A percentile compares a stretch with the other conserved stretches of the same genome.
These are phyloP conservation scores for Sordaria brevicollis DNA, from an alignment of 495 filamentous ascomycete species.

Conservation along the genomic window DNA sequence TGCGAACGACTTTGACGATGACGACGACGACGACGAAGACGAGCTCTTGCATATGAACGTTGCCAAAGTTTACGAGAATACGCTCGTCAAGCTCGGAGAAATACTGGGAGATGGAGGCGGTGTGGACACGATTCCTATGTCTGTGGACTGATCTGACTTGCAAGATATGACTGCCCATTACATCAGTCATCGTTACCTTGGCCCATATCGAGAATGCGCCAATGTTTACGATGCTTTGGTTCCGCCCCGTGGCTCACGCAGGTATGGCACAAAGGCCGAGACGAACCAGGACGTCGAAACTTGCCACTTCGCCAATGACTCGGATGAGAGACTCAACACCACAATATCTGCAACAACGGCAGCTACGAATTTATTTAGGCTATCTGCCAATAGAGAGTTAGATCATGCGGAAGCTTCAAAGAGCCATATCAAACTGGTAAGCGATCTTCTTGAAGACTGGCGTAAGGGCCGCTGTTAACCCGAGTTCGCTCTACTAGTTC, in stretches of 20 bases:
- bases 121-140: conserved; percentile 5
- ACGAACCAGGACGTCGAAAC: background rate
- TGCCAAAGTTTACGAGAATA: conserved; percentile 67
- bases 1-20: conserved; percentile 6
- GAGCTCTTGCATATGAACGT: conserved; percentile 50
- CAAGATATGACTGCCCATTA: no score
- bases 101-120: conserved; percentile 31
- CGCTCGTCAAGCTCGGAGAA: conserved; percentile 60
- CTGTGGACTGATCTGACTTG: conserved; percentile 1
- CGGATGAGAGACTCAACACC: background rate
- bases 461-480: background rate
- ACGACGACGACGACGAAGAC: conserved; percentile 33
- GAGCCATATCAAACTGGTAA: background rate
- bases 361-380: no score
- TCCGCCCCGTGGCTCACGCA: no score
- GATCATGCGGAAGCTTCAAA: no score
- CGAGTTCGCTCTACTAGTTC: background rate
- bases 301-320: background rate
- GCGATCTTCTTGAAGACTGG: background rate
- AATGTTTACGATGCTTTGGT: no score
- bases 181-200: no score
- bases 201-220: no score
- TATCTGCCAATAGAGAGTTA: no score
- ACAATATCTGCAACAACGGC: background rate
- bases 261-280: no score